A percentile compares a stretch with the other conserved stretches of the same genome.
phyloP scores from a whole-genome alignment of 2,329 filamentous ascomycete species.

The Aureobasidium pullulans region DNA sequence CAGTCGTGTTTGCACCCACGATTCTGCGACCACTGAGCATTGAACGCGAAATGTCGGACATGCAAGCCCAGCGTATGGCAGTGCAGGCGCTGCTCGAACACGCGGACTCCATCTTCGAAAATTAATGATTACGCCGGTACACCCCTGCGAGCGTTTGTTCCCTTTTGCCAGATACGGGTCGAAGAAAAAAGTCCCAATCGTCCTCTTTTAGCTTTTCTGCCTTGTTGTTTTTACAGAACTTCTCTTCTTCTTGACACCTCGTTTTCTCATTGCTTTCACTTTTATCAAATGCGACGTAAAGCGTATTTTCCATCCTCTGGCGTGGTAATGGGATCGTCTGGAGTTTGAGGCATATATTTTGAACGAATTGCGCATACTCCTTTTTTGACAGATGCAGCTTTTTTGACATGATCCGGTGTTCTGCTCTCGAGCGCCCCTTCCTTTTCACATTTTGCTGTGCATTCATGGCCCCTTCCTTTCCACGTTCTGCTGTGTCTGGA shows the following conservation, averaged over 20 bases:
- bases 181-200: not conserved
- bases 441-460: too few relatives aligned
- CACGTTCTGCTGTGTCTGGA: too few relatives aligned
- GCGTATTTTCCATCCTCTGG: not conserved
- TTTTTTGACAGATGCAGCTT: not conserved
- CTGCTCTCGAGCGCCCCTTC: too few relatives aligned
- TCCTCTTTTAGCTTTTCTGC: not conserved
- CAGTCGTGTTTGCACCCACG: conserved; percentile 94
- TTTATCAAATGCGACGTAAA: not conserved
- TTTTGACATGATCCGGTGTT: too few relatives aligned
- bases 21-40: conserved; percentile 89
- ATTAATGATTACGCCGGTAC: not conserved
- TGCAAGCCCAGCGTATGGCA: conserved; percentile 84
- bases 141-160: not conserved
- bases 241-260: not conserved
- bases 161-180: not conserved
- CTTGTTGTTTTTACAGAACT: not conserved
- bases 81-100: conserved; percentile 93
- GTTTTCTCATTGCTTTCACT: not conserved
- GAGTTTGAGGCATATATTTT: not conserved
- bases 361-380: conserved; percentile 2
- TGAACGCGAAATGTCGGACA: conserved; percentile 92
- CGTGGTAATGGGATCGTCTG: not conserved
- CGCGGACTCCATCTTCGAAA: conserved; percentile 66
- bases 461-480: too few relatives aligned